A percentile compares a stretch with the other conserved stretches of the same genome.
Conservation (phyloP, 176 grass and related monocot species). For the Bonia amplexicaulis region DNA sequence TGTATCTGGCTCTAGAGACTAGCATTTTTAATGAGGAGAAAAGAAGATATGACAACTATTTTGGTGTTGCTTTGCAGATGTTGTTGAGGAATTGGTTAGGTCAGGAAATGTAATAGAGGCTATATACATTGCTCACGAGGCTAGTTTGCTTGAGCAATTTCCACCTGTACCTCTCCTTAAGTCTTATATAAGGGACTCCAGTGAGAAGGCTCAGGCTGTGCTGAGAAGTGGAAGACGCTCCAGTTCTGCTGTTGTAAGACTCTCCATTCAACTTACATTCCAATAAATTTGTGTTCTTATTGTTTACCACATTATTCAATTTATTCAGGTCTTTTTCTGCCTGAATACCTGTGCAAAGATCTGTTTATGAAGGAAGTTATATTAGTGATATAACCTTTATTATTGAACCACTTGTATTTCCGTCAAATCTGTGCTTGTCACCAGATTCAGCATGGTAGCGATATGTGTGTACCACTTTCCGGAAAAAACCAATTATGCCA, state of each 20-base stretch:
- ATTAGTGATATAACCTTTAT: neutral
- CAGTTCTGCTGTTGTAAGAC: constrained; percentile 49
- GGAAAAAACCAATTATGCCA: neutral
- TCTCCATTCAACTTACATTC: neutral
- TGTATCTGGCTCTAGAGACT: neutral
- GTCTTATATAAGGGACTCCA: constrained; percentile 48
- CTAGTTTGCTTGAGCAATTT: constrained; percentile 52
- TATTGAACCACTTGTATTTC: neutral
- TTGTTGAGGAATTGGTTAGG: constrained; percentile 56
- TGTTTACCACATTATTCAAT: neutral
- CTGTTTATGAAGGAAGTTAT: neutral
- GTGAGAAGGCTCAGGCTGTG: constrained; percentile 52
- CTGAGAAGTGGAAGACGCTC: constrained; percentile 49
- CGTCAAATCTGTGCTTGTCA: neutral
- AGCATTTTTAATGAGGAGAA: neutral
- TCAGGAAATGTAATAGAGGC: constrained; percentile 59
- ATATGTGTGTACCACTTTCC: neutral
- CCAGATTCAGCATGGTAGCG: neutral
- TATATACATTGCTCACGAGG: constrained; percentile 65
- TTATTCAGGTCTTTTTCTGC: neutral
- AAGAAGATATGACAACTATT: constrained; percentile 22
- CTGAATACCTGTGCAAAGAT: neutral
- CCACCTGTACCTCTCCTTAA: constrained; percentile 59
- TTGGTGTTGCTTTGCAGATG: constrained; percentile 41
- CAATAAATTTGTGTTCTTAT: neutral